Base-by-base conservation (phyloP, 83 land plant species). In the Thuja plicata region DNA sequence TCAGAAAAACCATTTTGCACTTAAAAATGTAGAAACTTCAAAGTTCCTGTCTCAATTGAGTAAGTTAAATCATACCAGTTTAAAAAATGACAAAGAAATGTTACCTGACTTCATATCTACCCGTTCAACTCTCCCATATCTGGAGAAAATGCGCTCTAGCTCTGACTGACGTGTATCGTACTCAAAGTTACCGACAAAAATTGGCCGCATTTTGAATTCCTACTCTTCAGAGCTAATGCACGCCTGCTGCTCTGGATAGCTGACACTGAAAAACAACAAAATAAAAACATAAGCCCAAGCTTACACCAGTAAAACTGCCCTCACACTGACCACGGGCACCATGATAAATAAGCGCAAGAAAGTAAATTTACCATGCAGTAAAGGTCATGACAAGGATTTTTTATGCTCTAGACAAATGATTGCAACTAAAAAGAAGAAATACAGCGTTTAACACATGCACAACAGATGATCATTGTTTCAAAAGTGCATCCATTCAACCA, bases 71-170 rank as follows among this genome's bases (percentile, higher is more conserved):
- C 79, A 76, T 73, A 73, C 15, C 79, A 76, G 79, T 76, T 32
- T 12, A 2, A 35, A 8, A 40, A 80, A 40, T 35, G 19, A 3
- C 80, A 41, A 41, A 80, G 48, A 21, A 34, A 2, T 50, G 50
- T 60, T 93, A 95, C 99, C 98, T 90, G 98, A 93, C 90, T 97
- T 97, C 98, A 97, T 96, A 90, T 97, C 99, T 52, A 97, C 94
- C 5, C 99, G 95, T 87, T 97, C 99, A 13, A 97, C 92, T 87
- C 93, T 93, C 37, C 99, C 99, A 88, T 93, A 96, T 71, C 90
- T 95, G 84, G 91, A 87, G 91, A 97, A 97, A 87, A 94, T 77
- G 35, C 98, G 94, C 87, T 97, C 99, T 78, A 97, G 85, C 38
- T 97, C 99, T 17, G 97, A 95, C 55, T 95, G 95, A 9, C 98